Conservation (phyloP, 2,329 filamentous ascomycete genomes). For the Mollisia scopiformis region DNA sequence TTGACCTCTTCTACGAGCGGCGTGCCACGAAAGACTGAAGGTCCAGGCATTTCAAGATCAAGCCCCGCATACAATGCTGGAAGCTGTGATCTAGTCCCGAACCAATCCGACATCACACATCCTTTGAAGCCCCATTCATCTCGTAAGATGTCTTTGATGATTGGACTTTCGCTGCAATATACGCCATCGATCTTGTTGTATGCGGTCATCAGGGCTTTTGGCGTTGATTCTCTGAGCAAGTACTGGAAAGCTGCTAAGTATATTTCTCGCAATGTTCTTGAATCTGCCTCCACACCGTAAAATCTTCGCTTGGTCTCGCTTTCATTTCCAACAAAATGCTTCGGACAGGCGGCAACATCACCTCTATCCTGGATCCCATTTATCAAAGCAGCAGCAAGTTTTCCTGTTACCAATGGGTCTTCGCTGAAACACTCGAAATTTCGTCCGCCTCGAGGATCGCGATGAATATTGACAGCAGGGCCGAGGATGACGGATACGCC, state of each 20-base stretch:
- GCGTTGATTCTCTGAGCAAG: slow-evolving; percentile 23
- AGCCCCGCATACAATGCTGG: slow-evolving; percentile 33
- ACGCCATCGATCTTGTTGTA: slow-evolving; percentile 37
- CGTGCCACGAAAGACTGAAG: slow-evolving; percentile 25
- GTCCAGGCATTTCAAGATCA: slow-evolving; percentile 41
- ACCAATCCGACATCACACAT: slow-evolving; percentile 39
- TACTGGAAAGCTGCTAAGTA: slow-evolving; percentile 38
- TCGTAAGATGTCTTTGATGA: slow-evolving; percentile 35
- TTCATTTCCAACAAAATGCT: slow-evolving; percentile 39
- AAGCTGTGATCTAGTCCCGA: slow-evolving; percentile 34
- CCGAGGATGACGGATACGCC: slow-evolving; percentile 35
- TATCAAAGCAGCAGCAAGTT: slow-evolving; percentile 34
- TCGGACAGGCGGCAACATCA: slow-evolving; percentile 35
- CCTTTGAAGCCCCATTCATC: slow-evolving; percentile 38
- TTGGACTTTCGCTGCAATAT: slow-evolving; percentile 28
- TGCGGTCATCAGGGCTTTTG: slow-evolving; percentile 35
- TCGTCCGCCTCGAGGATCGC: slow-evolving; percentile 35
- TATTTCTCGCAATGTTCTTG: slow-evolving; percentile 35
- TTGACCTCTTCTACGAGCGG: slow-evolving; percentile 16
- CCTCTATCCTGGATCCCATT: slow-evolving; percentile 35
- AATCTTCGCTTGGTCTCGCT: slow-evolving; percentile 34
- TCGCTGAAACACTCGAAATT: slow-evolving; percentile 39
- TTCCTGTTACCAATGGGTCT: slow-evolving; percentile 36
- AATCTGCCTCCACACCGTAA: slow-evolving; percentile 32
- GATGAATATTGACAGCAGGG: slow-evolving; percentile 36